Conservation (phyloP, 179 eudicot genomes). For the Silene vulgaris region DNA sequence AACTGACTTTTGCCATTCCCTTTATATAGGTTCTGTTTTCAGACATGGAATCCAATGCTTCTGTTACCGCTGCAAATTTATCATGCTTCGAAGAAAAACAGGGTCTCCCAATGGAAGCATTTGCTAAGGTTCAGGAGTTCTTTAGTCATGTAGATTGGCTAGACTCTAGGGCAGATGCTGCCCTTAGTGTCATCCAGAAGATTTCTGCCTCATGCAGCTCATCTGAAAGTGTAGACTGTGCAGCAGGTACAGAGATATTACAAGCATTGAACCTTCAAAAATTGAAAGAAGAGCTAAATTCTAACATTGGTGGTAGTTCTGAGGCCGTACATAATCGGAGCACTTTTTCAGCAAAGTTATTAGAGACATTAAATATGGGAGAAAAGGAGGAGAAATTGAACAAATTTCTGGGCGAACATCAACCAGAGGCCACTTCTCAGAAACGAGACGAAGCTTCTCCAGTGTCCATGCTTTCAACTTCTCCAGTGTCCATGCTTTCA, state of each 20-base stretch:
- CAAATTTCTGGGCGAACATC: constrained; percentile 14
- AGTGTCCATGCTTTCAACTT: constrained; percentile 6
- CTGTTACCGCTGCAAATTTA: constrained; percentile 43
- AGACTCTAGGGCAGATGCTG: constrained; percentile 53
- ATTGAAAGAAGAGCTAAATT: constrained; percentile 27
- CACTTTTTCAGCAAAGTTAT: constrained; percentile 13
- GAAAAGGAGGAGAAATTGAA: constrained; percentile 26
- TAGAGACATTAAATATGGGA: constrained; percentile 22
- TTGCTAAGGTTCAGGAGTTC: constrained; percentile 79
- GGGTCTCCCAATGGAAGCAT: constrained; percentile 86
- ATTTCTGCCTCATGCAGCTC: constrained; percentile 33
- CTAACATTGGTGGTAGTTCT: constrained; percentile 14
- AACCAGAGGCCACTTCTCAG: constrained; percentile 9
- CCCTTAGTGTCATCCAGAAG: constrained; percentile 47
- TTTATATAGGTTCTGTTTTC: constrained; percentile 72
- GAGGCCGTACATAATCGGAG: constrained; percentile 21
- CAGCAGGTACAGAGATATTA: constrained; percentile 24
- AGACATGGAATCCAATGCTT: constrained; percentile 64
- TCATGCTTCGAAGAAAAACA: constrained; percentile 78
- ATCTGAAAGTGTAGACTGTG: constrained; percentile 29
- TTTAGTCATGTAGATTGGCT: constrained; percentile 80
- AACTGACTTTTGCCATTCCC: constrained; percentile 14
- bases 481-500: constrained; percentile 11
- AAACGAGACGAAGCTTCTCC: not conserved
- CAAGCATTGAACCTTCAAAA: constrained; percentile 25